Evolutionary conservation across 2,329 filamentous ascomycete genomes (phyloP).

Genomic region (Grosmannia huntii): DNA sequence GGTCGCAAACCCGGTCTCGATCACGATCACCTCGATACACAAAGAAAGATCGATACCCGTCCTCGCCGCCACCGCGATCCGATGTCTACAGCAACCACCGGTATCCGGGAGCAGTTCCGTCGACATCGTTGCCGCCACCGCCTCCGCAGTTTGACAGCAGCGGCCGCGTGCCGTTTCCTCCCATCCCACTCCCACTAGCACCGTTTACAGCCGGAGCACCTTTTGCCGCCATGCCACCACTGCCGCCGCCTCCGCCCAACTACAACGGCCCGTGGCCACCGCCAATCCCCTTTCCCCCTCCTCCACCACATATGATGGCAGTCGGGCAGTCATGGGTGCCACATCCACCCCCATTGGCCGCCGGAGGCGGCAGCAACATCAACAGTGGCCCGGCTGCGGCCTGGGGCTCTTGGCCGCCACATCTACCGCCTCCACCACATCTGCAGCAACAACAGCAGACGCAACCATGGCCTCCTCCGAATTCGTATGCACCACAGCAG

Average conservation of each 20-base stretch:
- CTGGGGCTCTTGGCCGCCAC: neutral
- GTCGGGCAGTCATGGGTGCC: neutral
- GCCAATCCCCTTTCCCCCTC: constrained; percentile 1
- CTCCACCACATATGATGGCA: neutral
- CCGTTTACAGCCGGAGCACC: neutral
- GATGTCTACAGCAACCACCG: no score
- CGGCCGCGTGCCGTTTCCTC: neutral
- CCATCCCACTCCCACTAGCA: neutral
- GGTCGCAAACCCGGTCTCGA: neutral
- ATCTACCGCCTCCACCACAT: neutral
- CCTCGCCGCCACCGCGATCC: neutral
- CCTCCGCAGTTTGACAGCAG: neutral
- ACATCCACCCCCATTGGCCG: neutral
- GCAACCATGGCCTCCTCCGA: constrained; percentile 2
- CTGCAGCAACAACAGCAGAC: neutral
- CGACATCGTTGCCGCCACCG: neutral
- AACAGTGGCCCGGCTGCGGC: neutral
- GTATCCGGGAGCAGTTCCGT: no score
- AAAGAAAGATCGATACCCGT: neutral
- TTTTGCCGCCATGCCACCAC: neutral
- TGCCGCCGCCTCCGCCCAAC: constrained; percentile 4
- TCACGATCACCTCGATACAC: neutral
- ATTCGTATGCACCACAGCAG: neutral
- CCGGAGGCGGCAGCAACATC: neutral
- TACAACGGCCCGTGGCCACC: constrained; percentile 10